phyloP scores from a whole-genome alignment of 129 eudicot genomes.

The Arctium minus region DNA sequence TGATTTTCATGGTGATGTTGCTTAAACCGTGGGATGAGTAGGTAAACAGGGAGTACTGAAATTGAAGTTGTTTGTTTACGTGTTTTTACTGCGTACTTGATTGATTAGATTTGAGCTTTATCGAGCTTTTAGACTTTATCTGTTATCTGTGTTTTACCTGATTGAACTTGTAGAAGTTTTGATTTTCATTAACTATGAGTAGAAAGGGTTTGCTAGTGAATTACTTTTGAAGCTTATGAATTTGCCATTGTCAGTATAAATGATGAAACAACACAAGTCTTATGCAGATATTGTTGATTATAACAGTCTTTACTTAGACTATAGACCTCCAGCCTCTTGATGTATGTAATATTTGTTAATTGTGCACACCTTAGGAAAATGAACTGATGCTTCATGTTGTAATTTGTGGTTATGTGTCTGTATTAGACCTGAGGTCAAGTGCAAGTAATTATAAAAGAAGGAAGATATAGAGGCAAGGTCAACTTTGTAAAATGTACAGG shows the following conservation, averaged over 20 bases:
- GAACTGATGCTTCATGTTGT: neutral
- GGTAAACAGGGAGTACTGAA: neutral
- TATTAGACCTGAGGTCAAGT: neutral
- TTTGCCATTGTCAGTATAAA: neutral
- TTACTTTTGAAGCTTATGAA: neutral
- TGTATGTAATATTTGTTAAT: neutral
- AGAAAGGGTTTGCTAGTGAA: neutral
- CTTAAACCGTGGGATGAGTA: neutral
- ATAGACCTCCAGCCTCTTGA: neutral
- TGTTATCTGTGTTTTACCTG: neutral
- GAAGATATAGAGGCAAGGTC: neutral
- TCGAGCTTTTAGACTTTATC: neutral
- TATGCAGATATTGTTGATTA: neutral
- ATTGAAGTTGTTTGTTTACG: neutral
- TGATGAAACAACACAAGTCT: neutral
- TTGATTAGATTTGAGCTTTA: neutral
- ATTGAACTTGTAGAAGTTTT: neutral
- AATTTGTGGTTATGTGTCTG: neutral
- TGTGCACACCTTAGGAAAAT: neutral
- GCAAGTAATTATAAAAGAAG: neutral
- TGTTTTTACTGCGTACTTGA: neutral
- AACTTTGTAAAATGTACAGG: neutral
- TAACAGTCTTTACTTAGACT: neutral
- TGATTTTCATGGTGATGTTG: neutral
- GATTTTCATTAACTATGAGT: neutral